phyloP scores from a whole-genome alignment of 192 early-diverging fungal genomes.

The Mortierella antarctica region DNA sequence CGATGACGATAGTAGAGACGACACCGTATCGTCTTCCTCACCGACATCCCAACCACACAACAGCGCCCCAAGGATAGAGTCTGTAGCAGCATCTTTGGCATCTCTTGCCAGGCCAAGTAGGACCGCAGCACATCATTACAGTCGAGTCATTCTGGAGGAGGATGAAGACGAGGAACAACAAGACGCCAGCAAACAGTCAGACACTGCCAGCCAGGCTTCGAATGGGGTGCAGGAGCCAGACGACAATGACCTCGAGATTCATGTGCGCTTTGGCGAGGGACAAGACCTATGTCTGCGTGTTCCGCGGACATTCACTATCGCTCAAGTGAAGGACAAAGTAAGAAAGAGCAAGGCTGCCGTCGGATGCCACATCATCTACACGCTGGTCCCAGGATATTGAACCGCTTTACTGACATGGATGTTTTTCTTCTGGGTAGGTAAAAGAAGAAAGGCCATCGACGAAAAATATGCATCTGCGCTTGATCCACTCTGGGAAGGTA shows the following conservation, averaged over 20 bases:
- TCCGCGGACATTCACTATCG: slow-evolving; percentile 51
- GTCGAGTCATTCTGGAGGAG: not conserved
- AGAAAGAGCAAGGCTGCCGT: not conserved
- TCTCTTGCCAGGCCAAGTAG: not conserved
- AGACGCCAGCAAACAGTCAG: not conserved
- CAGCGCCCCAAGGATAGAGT: not conserved
- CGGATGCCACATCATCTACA: too few relatives aligned
- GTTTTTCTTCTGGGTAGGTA: slow-evolving; percentile 31
- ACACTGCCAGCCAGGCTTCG: not conserved
- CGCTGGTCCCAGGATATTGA: not conserved
- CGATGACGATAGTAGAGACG: slow-evolving; percentile 14
- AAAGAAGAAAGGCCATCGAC: slow-evolving; percentile 34
- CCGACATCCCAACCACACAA: not conserved
- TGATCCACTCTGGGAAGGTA: slow-evolving; percentile 64
- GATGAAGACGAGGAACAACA: not conserved
- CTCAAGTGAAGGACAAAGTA: slow-evolving; percentile 61
- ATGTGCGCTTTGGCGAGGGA: slow-evolving; percentile 44
- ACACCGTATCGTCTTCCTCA: not conserved
- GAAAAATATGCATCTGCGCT: slow-evolving; percentile 57
- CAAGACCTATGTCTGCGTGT: slow-evolving; percentile 35
- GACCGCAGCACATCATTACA: slow-evolving; percentile 1
- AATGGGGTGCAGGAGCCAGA: not conserved
- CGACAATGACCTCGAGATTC: slow-evolving; percentile 39
- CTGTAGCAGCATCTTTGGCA: slow-evolving; percentile 26
- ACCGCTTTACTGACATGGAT: not conserved